Evolutionary conservation across 192 early-diverging fungal species (phyloP), one percentile per base, ranked within the genome.

Genomic region (Entomortierella lignicola): DNA sequence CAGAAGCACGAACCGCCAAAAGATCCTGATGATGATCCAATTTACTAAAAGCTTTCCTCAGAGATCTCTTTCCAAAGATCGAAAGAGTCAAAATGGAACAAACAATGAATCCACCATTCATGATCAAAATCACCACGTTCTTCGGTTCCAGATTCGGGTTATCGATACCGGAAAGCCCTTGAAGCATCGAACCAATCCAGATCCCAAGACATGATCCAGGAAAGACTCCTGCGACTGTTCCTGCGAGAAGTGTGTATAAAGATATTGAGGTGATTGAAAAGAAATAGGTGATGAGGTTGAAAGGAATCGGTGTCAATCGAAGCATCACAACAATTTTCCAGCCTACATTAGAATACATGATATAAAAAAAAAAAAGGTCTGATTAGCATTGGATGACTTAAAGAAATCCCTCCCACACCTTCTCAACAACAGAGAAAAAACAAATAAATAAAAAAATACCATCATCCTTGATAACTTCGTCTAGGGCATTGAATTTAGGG

Each of bases 311-410:
- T 0, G 83, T 81, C 62, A 84, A 37, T 8, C 83, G 71, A 12
- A 84, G 53, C 83, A 84, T 81, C 18, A 84, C 79, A 21, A 84
- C 83, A 54, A 84, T 84, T 39, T 81, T 84, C 83, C 83, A 84
- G 29, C 83, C 83, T 84, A 53, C 13, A 29, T 31, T 23, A 10
- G 31, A 55, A 5, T 47, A 44, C n/a, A 25, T 37, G 29, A 59
- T 25, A 54, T 18, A 51, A 15, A 39, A 26, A 7, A 12, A 47
- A 47, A 47, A n/a, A n/a, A n/a, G n/a, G n/a, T n/a, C n/a, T n/a
- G n/a, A n/a, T n/a, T n/a, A n/a, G n/a, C n/a, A n/a, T n/a, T n/a
- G n/a, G n/a, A n/a, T n/a, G n/a, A n/a, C n/a, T n/a, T n/a, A n/a
- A n/a, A n/a, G n/a, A n/a, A n/a, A n/a, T n/a, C n/a, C n/a, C n/a